A percentile compares a stretch with the other conserved stretches of the same genome.
phyloP scores from a whole-genome alignment of 2,329 filamentous ascomycete species.

The Xylariaceae sp. region DNA sequence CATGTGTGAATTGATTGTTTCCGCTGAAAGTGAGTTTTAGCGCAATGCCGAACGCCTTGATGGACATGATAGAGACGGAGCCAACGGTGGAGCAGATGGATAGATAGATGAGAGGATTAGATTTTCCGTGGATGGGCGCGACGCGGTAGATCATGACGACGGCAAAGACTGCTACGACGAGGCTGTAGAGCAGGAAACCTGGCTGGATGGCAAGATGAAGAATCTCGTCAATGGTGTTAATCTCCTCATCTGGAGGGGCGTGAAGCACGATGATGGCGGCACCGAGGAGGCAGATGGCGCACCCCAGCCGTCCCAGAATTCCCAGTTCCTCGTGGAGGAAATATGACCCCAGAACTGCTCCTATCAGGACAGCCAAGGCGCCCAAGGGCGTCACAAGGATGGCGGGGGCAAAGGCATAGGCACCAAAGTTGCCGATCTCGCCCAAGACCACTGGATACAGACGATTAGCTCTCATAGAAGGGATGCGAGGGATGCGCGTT shows the following conservation, averaged over 20 bases:
- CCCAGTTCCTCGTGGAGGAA: slow-evolving; percentile 89
- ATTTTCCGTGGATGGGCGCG: slow-evolving; percentile 85
- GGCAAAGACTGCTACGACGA: slow-evolving; percentile 77
- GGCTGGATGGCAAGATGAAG: slow-evolving; percentile 86
- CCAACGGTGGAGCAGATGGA: slow-evolving; percentile 98
- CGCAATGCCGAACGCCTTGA: slow-evolving; percentile 97
- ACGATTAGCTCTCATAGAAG: slow-evolving; percentile 7
- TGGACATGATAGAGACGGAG: slow-evolving; percentile 97
- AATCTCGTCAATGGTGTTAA: slow-evolving; percentile 88
- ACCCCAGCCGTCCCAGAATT: slow-evolving; percentile 88
- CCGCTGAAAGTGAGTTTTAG: slow-evolving; percentile 91
- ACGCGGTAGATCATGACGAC: slow-evolving; percentile 95
- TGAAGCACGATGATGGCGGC: slow-evolving; percentile 97
- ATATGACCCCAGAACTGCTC: slow-evolving; percentile 90
- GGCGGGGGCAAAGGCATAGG: slow-evolving; percentile 97
- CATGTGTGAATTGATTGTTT: slow-evolving; percentile 91
- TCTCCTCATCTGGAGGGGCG: slow-evolving; percentile 89
- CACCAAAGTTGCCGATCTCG: slow-evolving; percentile 95
- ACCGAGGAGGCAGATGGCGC: slow-evolving; percentile 92
- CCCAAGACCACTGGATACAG: slow-evolving; percentile 72
- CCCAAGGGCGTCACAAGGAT: slow-evolving; percentile 95
- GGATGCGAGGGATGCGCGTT: slow-evolving; percentile 5
- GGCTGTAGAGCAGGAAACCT: slow-evolving; percentile 85
- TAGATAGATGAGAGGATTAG: slow-evolving; percentile 92
- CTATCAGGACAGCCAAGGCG: slow-evolving; percentile 90